A percentile compares a stretch with the other conserved stretches of the same genome.
phyloP scores from a whole-genome alignment of 2,329 filamentous ascomycete species.

The Dothiorella sarmentorum region DNA sequence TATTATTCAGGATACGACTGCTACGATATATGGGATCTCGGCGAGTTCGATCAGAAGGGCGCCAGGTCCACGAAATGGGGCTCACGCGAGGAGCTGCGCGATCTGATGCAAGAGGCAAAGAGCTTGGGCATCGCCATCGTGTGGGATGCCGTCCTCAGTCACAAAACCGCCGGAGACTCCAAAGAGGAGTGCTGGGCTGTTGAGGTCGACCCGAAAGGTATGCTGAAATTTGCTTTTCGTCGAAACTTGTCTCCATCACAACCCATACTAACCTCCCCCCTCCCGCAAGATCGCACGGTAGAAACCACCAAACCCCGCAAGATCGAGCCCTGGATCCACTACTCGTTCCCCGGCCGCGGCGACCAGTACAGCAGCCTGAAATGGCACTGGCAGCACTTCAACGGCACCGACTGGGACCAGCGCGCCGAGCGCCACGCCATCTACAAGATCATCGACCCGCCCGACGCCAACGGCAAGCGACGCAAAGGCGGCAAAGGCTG shows the following conservation, averaged over 20 bases:
- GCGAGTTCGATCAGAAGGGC: conserved; percentile 73
- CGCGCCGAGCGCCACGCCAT: conserved; percentile 56
- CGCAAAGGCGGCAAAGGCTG: conserved; percentile 54
- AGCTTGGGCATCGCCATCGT: conserved; percentile 56
- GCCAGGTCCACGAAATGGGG: conserved; percentile 65
- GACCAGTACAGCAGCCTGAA: conserved; percentile 59
- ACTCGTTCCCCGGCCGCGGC: conserved; percentile 61
- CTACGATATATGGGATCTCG: conserved; percentile 68
- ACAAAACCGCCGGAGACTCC: conserved; percentile 66
- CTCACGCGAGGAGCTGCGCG: conserved; percentile 57
- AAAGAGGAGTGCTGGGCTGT: conserved; percentile 61
- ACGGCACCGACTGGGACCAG: conserved; percentile 64
- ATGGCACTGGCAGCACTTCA: conserved; percentile 67
- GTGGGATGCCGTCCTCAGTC: conserved; percentile 71
- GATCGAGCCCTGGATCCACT: conserved; percentile 66
- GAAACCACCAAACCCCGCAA: conserved; percentile 54
- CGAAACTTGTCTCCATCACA: too few relatives aligned
- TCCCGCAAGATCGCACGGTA: conserved; percentile 51
- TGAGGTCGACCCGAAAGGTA: conserved; percentile 54
- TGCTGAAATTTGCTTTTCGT: too few relatives aligned
- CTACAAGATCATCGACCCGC: conserved; percentile 56
- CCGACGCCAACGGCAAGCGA: not conserved
- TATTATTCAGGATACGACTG: too few relatives aligned
- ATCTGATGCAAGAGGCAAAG: conserved; percentile 53
- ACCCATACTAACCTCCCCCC: not conserved